Evolutionary conservation across 768 basidiomycete genomes (phyloP).

Genomic region (Suillus subluteus): DNA sequence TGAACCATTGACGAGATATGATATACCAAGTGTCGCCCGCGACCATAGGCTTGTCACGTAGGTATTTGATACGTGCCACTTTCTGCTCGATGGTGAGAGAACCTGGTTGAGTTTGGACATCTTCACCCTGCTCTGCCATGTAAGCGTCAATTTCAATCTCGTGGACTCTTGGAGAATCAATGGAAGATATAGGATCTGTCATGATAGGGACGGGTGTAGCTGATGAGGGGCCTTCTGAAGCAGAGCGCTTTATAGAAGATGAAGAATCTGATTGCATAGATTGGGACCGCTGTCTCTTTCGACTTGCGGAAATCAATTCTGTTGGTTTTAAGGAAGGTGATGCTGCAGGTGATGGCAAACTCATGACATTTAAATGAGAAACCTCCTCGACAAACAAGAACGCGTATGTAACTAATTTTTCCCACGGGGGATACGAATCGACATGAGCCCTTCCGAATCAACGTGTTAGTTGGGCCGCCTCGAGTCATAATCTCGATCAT

Average conservation of each 20-base stretch:
- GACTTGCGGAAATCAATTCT: constrained; percentile 37
- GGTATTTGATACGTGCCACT: constrained; percentile 50
- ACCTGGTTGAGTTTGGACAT: constrained; percentile 10
- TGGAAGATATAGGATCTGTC: constrained; percentile 40
- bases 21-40: constrained; percentile 82
- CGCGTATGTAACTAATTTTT: constrained; percentile 7
- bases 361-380: constrained; percentile 43
- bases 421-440: constrained; percentile 4
- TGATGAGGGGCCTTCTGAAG: constrained; percentile 63
- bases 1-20: constrained; percentile 72
- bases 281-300: constrained; percentile 75
- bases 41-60: constrained; percentile 52
- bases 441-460: background rate
- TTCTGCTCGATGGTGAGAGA: constrained; percentile 41
- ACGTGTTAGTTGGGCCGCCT: background rate
- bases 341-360: constrained; percentile 43
- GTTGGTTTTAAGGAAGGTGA: constrained; percentile 47
- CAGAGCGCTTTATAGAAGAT: constrained; percentile 79
- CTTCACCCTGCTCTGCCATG: constrained; percentile 62
- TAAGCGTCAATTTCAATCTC: constrained; percentile 78
- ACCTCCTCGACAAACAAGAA: constrained; percentile 8
- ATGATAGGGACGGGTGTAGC: constrained; percentile 37
- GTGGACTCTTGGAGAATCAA: constrained; percentile 40
- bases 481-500: background rate
- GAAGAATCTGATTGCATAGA: constrained; percentile 78